Conservation (phyloP, 2,329 filamentous ascomycete species). For the Fusarium sororula region DNA sequence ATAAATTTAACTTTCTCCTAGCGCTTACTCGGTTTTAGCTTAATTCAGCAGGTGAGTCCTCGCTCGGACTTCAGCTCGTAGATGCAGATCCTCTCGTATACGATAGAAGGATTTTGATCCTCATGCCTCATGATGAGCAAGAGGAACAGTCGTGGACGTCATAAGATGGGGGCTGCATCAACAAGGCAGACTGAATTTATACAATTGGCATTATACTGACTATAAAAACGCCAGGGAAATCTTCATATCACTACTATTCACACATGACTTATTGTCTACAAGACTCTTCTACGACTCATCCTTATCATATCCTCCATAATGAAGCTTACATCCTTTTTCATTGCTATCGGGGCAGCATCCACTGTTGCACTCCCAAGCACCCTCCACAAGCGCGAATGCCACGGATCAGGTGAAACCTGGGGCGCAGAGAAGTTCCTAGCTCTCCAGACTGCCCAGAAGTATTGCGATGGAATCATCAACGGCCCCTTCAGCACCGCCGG, state of each 20-base stretch:
- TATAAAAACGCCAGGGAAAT: neutral
- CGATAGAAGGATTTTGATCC: neutral
- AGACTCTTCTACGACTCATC: neutral
- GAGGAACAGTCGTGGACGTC: neutral
- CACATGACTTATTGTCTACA: fast-evolving
- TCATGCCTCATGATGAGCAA: neutral
- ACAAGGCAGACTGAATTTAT: neutral
- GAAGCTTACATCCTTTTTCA: neutral
- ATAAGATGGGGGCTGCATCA: neutral
- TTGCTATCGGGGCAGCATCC: neutral
- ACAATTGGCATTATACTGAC: fast-evolving
- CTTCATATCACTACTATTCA: neutral
- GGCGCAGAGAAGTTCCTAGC: neutral
- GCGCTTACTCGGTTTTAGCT: neutral
- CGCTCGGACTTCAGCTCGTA: neutral
- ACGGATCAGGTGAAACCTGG: neutral
- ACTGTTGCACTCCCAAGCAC: neutral
- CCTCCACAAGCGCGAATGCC: neutral
- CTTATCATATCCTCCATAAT: fast-evolving
- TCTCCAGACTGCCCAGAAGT: neutral
- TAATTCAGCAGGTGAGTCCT: neutral
- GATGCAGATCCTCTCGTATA: neutral
- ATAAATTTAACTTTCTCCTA: neutral
- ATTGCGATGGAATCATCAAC: neutral
- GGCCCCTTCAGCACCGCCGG: neutral